These are phyloP conservation scores for Trifolium fragiferum DNA, from an alignment of 306 rosid species.

Conservation along the genomic window DNA sequence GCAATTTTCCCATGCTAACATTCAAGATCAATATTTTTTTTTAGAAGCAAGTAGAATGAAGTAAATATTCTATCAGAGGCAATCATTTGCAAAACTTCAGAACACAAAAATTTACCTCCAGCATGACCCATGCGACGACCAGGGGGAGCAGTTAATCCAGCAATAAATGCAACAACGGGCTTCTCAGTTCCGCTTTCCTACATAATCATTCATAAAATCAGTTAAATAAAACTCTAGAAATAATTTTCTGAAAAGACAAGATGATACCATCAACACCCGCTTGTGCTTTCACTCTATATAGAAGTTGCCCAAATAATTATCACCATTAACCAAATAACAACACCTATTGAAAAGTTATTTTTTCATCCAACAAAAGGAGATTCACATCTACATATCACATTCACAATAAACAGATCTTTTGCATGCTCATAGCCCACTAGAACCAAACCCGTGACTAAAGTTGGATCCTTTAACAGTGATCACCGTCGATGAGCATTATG, in stretches of 20 bases:
- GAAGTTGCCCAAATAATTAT: slow-evolving; percentile 3
- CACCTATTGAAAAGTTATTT: background rate
- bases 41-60: slow-evolving; percentile 17
- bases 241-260: slow-evolving; percentile 3
- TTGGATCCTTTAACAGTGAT: background rate
- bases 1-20: slow-evolving; percentile 6
- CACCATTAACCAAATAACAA: slow-evolving; percentile 27
- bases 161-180: slow-evolving; percentile 94
- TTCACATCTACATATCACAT: slow-evolving; percentile 12
- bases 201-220: slow-evolving; percentile 35
- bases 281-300: slow-evolving; percentile 3
- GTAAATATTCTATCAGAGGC: slow-evolving; percentile 20
- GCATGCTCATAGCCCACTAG: background rate
- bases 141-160: slow-evolving; percentile 99
- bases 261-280: background rate
- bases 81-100: background rate
- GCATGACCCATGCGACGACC: slow-evolving; percentile 99
- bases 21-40: background rate
- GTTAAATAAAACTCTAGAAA: slow-evolving; percentile 5
- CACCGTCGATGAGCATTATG: background rate
- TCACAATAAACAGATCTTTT: slow-evolving; percentile 4
- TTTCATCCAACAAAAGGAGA: slow-evolving; percentile 12
- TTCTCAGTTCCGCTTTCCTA: slow-evolving; percentile 99
- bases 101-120: slow-evolving; percentile 64
- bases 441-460: slow-evolving; percentile 13